Conservation (phyloP, 1,139 yeast genomes). For the Candida buenavistaensis region DNA sequence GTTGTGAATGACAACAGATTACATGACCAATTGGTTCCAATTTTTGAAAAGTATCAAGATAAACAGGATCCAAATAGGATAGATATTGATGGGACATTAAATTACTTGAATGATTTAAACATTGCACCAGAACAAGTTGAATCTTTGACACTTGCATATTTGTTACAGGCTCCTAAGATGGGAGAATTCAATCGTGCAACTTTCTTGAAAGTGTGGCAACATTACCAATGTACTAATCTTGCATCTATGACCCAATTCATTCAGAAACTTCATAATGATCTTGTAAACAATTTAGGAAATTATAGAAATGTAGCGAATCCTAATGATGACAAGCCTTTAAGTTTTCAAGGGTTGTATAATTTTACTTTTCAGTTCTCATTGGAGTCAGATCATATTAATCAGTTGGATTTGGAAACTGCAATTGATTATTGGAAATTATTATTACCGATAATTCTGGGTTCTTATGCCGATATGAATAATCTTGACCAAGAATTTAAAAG, state of each 20-base stretch:
- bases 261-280: constrained; percentile 31
- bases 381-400: constrained; percentile 57
- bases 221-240: constrained; percentile 34
- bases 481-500: constrained; percentile 8
- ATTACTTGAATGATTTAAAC: constrained; percentile 63
- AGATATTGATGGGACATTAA: constrained; percentile 76
- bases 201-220: constrained; percentile 61
- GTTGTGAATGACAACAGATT: constrained; percentile 8
- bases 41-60: constrained; percentile 36
- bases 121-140: constrained; percentile 72
- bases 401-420: constrained; percentile 64
- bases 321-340: constrained; percentile 18
- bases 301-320: constrained; percentile 8
- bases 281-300: constrained; percentile 20
- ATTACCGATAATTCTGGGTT: constrained; percentile 31
- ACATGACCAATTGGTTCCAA: constrained; percentile 20
- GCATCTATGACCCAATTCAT: constrained; percentile 52
- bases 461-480: constrained; percentile 8
- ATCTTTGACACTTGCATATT: constrained; percentile 69
- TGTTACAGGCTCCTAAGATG: constrained; percentile 62
- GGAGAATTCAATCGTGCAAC: constrained; percentile 55
- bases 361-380: constrained; percentile 70
- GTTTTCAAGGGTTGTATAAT: constrained; percentile 60
- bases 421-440: constrained; percentile 77
- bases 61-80: constrained; percentile 28